These are phyloP conservation scores for Hypoxylon subgilvum DNA, from an alignment of 495 filamentous ascomycete species.

Conservation along the genomic window DNA sequence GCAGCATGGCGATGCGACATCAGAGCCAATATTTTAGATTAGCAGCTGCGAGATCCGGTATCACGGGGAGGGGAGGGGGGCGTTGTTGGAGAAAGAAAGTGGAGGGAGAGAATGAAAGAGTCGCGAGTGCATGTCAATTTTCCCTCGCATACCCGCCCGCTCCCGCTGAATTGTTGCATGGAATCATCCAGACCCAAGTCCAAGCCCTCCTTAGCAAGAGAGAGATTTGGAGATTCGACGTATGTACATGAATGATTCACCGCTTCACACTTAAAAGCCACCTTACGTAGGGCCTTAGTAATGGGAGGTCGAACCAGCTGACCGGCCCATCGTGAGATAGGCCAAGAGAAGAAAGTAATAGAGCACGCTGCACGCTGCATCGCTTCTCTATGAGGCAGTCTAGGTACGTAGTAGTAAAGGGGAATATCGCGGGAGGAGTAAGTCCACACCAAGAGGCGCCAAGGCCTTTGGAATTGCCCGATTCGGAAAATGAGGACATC, in stretches of 20 bases:
- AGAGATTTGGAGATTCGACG: too few species aligned
- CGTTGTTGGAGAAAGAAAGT: conserved; percentile 1
- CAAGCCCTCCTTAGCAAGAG: conserved; percentile 4
- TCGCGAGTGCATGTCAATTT: too few species aligned
- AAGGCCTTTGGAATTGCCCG: conserved; percentile 24
- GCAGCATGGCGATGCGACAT: conserved; percentile 12
- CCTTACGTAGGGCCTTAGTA: conserved; percentile 19
- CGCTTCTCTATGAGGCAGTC: conserved; percentile 22
- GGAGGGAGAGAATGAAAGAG: not conserved
- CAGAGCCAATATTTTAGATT: conserved; percentile 10
- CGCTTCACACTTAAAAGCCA: conserved; percentile 6
- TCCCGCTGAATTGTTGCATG: conserved; percentile 12
- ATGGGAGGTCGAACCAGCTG: conserved; percentile 13
- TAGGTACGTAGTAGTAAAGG: conserved; percentile 34
- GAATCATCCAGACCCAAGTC: conserved; percentile 10
- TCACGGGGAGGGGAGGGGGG: not conserved
- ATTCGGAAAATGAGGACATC: conserved; percentile 22
- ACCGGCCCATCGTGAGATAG: conserved; percentile 25
- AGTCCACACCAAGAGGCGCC: conserved; percentile 20
- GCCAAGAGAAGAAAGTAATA: conserved; percentile 10
- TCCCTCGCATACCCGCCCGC: too few species aligned
- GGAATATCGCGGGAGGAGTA: conserved; percentile 31
- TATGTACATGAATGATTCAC: conserved; percentile 17
- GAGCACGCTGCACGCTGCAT: too few species aligned
- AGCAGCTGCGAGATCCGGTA: conserved; percentile 21